Base-by-base conservation (phyloP, 129 eudicot genomes). In the Lactuca saligna region DNA sequence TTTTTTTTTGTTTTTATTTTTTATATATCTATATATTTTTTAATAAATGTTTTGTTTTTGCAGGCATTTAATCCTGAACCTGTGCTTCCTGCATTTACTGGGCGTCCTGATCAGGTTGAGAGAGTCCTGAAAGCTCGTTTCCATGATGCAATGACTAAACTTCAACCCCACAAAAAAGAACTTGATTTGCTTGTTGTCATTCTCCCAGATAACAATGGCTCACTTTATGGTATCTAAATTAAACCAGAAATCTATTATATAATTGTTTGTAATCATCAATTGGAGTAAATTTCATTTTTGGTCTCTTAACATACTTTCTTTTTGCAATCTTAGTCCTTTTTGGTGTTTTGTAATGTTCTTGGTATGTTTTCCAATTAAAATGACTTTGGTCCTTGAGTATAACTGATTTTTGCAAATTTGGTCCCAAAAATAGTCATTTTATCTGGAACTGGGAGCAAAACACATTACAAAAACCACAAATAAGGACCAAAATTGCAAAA, bases 151-250 rank as follows among this genome's bases (percentile, higher is more conserved):
- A 81, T 89, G 91, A 77, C 82, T 38, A 85, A 82, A 65, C 79
- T 89, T 78, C 79, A 65, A 72, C 79, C 92, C 16, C 77, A 74
- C 38, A 61, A 65, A 58, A 89, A 82, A 79, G 93, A 94, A 63
- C 92, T 94, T 50, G 97, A 94, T 73, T 69, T 94, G 82, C 85
- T 94, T 4, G 66, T 94, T 57, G 97, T 87, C 63, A 85, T 94
- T 63, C 82, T 94, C 16, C 99, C 99, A 5, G 99, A 94, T 72
- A 87, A 89, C 63, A 94, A 94, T 63, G 96, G 97, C 61, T 75
- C 92, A 9, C 93, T 94, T 46, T 94, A 94, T 76, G 99, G 99
- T 93, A 83, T 17, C 38, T 51, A 50, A 6, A 33, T 17, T 55
- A 7, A 6, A 38, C 53, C 12, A 14, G 2, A 58, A 3, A 10